These are phyloP conservation scores for Miscanthus lutarioriparius DNA, from an alignment of 176 grass and related monocot species.

Conservation along the genomic window DNA sequence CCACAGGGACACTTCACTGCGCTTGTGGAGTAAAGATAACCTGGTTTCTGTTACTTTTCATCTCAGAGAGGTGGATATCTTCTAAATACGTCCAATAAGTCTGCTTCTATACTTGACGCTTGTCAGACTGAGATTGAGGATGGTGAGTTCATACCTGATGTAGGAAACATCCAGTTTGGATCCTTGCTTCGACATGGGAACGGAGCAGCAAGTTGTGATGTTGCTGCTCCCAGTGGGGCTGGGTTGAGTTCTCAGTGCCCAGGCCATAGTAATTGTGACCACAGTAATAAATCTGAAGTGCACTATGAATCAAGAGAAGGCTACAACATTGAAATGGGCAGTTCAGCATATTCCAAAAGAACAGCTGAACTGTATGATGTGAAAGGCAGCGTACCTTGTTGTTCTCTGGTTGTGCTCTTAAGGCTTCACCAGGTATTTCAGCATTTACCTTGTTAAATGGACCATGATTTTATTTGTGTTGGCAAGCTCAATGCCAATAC, in stretches of 20 bases:
- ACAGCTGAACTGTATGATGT: background rate
- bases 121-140: conserved; percentile 34
- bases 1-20: background rate
- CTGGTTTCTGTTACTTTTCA: background rate
- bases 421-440: conserved; percentile 53
- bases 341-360: conserved; percentile 9
- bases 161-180: background rate
- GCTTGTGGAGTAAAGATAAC: background rate
- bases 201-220: background rate
- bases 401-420: conserved; percentile 32
- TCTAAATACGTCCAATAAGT: background rate
- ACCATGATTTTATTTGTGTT: conserved; percentile 18
- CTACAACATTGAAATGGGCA: conserved; percentile 4
- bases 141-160: conserved; percentile 43
- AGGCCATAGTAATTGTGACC: background rate
- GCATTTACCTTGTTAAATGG: background rate
- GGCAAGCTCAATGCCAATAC: background rate
- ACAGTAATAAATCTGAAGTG: conserved; percentile 9
- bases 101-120: background rate
- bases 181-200: background rate
- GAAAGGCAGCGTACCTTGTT: conserved; percentile 24
- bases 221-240: conserved; percentile 8
- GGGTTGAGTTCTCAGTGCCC: background rate
- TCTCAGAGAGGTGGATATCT: conserved; percentile 28
- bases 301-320: conserved; percentile 14